Evolutionary conservation across 805 yeast species (phyloP), one percentile per base, ranked within the genome.

Genomic region (Blastobotrys peoriensis): DNA sequence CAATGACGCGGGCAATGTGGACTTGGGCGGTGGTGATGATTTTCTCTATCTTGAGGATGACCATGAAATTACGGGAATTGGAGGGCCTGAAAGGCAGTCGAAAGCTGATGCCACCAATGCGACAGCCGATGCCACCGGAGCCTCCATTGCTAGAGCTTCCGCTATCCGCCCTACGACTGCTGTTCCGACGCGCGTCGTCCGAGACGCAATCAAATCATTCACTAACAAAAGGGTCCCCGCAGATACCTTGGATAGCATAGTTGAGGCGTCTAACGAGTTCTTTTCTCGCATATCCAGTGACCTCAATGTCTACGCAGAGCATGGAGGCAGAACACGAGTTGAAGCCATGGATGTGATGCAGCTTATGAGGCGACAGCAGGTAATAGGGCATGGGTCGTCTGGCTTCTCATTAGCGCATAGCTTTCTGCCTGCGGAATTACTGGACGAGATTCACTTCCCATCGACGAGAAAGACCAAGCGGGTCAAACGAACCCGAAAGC

Each of bases 291-390:
- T 54, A 2, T 27, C 60, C 1, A 47, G 47, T 1, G 70, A 64
- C 43, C 43, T 68, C 3, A 41, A 45, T 1, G 60, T 63, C 0
- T 68, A 65, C 38, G 54, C 70, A 0, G 49, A 50, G 1, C 71
- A 68, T 46, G 58, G 66, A 1, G 51, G 46, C 23, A 37, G 59
- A n/a, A 55, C 52, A 30, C 51, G 52, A 1, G 54, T 68, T 4
- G 59, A 61, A 13, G 48, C 59, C 6, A 47, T 52, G 8, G 57
- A 64, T 15, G 56, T 58, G 3, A 43, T 53, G 30, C 46, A 59
- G 10, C 43, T 68, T 20, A 25, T 65, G 51, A 56, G 58, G 39
- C 52, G 69, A 20, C 69, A 65, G 38, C 34, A 66, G 18, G 27
- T 60, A 5, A 46, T 55, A n/a, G 23, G 36, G 3, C 50, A 54